Percentiles rank a stretch among this genome's conserved stretches.
These are phyloP conservation scores for Sphaerosporella brunnea DNA, from an alignment of 495 filamentous ascomycete genomes.

Conservation along the genomic window DNA sequence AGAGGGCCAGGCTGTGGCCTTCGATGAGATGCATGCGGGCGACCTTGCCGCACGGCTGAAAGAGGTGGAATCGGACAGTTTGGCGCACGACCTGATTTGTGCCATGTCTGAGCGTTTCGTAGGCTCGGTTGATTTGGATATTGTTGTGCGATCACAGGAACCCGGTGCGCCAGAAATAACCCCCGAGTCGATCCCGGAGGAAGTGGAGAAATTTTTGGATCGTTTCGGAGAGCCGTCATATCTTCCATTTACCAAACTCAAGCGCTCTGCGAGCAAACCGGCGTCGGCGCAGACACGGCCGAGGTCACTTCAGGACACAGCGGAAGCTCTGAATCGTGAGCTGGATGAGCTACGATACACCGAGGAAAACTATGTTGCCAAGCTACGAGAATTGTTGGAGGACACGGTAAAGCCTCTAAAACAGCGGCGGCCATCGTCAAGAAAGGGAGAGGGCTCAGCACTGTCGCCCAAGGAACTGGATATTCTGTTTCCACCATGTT, in stretches of 20 bases:
- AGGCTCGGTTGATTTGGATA: conserved; percentile 72
- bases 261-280: conserved; percentile 70
- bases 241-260: conserved; percentile 69
- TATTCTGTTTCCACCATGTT: conserved; percentile 60
- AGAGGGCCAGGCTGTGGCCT: conserved; percentile 30
- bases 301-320: conserved; percentile 60
- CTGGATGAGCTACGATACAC: conserved; percentile 87
- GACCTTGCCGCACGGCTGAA: conserved; percentile 69
- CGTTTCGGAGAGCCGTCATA: conserved; percentile 69
- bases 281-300: conserved; percentile 56
- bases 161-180: conserved; percentile 37
- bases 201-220: conserved; percentile 43
- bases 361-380: conserved; percentile 79
- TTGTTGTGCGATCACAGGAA: conserved; percentile 35
- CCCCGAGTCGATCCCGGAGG: conserved; percentile 35
- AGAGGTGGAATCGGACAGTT: conserved; percentile 57
- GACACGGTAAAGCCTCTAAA: conserved; percentile 36
- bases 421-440: conserved; percentile 7
- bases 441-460: conserved; percentile 49
- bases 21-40: conserved; percentile 83
- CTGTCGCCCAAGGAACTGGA: conserved; percentile 54
- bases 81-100: conserved; percentile 49
- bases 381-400: conserved; percentile 63
- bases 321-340: conserved; percentile 65
- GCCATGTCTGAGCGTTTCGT: conserved; percentile 61